Evolutionary conservation across 169 alveolate species (phyloP).

Genomic region (Plasmodium fragile): DNA sequence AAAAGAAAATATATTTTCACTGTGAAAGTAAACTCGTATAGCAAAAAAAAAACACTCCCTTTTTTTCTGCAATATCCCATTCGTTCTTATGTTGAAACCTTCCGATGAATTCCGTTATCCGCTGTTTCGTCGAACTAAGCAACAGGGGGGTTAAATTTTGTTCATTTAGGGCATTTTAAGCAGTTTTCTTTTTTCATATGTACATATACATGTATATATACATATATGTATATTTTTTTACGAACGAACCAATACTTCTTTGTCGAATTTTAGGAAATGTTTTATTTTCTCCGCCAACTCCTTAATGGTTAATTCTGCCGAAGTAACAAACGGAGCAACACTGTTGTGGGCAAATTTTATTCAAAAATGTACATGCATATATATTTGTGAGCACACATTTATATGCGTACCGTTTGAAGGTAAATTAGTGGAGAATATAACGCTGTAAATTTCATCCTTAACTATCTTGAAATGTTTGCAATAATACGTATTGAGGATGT

Average conservation of each 20-base stretch:
- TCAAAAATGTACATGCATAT: constrained; percentile 1
- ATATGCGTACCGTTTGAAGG: constrained; percentile 59
- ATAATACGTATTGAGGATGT: constrained; percentile 61
- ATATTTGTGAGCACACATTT: background rate
- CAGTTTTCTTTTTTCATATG: background rate
- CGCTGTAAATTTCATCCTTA: constrained; percentile 60
- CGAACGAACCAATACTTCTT: constrained; percentile 54
- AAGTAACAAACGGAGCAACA: background rate
- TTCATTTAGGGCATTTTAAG: background rate
- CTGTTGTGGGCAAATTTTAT: background rate
- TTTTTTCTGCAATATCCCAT: background rate
- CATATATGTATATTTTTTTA: background rate
- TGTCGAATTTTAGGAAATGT: constrained; percentile 36
- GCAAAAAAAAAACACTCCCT: background rate
- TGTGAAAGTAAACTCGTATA: background rate
- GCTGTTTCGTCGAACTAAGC: constrained; percentile 45
- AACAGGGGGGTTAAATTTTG: background rate
- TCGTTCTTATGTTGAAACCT: constrained; percentile 47
- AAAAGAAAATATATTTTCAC: background rate
- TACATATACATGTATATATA: too few species aligned
- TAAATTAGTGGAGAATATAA: constrained; percentile 62
- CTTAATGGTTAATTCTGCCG: constrained; percentile 62
- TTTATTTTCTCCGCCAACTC: constrained; percentile 61
- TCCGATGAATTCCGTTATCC: constrained; percentile 72
- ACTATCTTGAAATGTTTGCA: constrained; percentile 51